Conservation (phyloP, 148 eudicot genomes). For the Beta vulgaris region DNA sequence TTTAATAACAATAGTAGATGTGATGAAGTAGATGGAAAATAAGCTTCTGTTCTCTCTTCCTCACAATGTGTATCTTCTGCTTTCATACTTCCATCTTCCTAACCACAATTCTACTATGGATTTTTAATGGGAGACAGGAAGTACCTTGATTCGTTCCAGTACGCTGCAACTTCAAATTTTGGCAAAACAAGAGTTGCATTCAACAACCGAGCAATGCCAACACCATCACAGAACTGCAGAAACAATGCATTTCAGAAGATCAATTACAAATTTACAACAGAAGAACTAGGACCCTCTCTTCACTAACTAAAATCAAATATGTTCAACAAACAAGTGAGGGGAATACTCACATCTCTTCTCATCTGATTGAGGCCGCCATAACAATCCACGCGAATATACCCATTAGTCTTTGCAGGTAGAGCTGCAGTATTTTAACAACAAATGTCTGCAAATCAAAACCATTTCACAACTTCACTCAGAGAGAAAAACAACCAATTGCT, state of each 20-base stretch:
- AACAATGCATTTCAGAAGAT: slow-evolving; percentile 17
- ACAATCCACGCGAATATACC: slow-evolving; percentile 96
- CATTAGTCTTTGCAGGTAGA: slow-evolving; percentile 73
- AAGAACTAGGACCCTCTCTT: neutral
- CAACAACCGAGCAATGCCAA: slow-evolving; percentile 88
- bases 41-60: neutral
- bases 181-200: slow-evolving; percentile 97
- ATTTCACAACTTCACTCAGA: slow-evolving; percentile 47
- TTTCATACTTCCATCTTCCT: neutral
- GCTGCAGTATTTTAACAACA: slow-evolving; percentile 97
- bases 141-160: slow-evolving; percentile 99
- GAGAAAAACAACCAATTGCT: slow-evolving; percentile 12
- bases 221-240: slow-evolving; percentile 92
- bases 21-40: neutral
- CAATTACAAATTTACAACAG: neutral
- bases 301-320: neutral
- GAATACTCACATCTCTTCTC: slow-evolving; percentile 85
- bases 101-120: neutral
- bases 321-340: slow-evolving; percentile 6
- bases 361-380: slow-evolving; percentile 99
- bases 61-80: neutral
- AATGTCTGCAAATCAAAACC: slow-evolving; percentile 78
- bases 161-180: slow-evolving; percentile 96
- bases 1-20: neutral
- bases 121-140: neutral